Conservation (phyloP, 805 yeast species). For the Candida wancherniae region DNA sequence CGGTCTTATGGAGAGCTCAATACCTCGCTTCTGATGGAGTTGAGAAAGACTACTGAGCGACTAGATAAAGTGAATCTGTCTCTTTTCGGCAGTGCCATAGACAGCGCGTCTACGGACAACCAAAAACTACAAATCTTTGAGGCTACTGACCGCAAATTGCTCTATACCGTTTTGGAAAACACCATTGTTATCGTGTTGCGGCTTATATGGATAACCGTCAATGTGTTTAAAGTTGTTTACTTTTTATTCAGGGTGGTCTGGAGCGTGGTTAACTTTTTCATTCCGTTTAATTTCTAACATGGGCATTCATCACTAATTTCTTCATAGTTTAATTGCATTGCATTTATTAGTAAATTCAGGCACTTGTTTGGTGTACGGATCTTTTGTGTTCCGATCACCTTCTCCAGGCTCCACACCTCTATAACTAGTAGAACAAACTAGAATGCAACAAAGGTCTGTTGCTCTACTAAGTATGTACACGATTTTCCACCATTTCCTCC, state of each 20-base stretch:
- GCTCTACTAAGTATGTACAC: slow-evolving; percentile 33
- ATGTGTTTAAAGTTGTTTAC: slow-evolving; percentile 36
- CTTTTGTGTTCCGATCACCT: no score
- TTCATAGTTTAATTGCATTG: no score
- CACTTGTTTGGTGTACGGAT: no score
- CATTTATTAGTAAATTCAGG: no score
- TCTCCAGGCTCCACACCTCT: no score
- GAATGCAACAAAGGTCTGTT: slow-evolving; percentile 45
- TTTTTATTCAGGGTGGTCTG: slow-evolving; percentile 16
- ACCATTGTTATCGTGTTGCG: slow-evolving; percentile 48
- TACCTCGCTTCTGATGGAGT: slow-evolving; percentile 61
- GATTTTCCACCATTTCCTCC: not conserved
- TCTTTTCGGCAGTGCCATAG: slow-evolving; percentile 22
- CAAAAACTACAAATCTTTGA: slow-evolving; percentile 21
- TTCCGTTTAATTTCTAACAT: no score
- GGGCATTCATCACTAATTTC: no score
- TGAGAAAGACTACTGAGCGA: slow-evolving; percentile 49
- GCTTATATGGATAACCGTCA: slow-evolving; percentile 54
- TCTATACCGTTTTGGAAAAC: slow-evolving; percentile 48
- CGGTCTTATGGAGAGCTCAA: slow-evolving; percentile 69
- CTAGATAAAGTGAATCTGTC: slow-evolving; percentile 39
- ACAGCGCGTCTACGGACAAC: slow-evolving; percentile 12
- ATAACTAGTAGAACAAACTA: no score
- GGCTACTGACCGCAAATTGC: slow-evolving; percentile 30
- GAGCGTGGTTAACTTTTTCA: slow-evolving; percentile 2